Conservation (phyloP, 1,284 basidiomycete genomes). For the Irpex rosettiformis region DNA sequence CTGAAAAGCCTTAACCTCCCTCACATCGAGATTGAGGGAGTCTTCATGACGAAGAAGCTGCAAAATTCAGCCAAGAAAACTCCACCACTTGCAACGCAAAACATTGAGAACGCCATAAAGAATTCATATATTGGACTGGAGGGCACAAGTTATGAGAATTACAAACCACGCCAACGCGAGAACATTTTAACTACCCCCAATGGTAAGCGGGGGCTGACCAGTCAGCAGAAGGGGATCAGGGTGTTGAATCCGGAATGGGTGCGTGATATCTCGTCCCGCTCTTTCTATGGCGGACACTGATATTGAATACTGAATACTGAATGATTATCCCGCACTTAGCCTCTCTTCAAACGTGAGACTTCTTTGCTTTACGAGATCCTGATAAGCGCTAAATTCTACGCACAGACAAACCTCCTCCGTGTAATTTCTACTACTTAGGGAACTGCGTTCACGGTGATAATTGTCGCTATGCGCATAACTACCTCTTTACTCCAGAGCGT, state of each 20-base stretch:
- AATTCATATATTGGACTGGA: background rate
- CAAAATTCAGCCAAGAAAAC: conserved; percentile 16
- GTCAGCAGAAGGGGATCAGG: background rate
- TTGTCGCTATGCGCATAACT: conserved; percentile 40
- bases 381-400: too few relatives aligned
- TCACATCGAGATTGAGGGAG: conserved; percentile 39
- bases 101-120: background rate
- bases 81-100: background rate
- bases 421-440: conserved; percentile 40
- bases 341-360: too few relatives aligned
- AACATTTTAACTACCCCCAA: background rate
- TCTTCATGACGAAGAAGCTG: conserved; percentile 47
- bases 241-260: background rate
- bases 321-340: too few relatives aligned
- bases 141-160: background rate
- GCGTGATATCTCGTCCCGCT: background rate
- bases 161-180: background rate
- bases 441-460: conserved; percentile 32
- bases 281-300: too few relatives aligned
- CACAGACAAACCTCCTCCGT: conserved; percentile 37
- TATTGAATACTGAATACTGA: too few relatives aligned
- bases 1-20: conserved; percentile 40
- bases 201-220: background rate
- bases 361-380: too few relatives aligned
- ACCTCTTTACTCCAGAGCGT: conserved; percentile 31